A percentile compares a stretch with the other conserved stretches of the same genome.
These are phyloP conservation scores for Penicillium taxi DNA, from an alignment of 495 filamentous ascomycete species.

Conservation along the genomic window DNA sequence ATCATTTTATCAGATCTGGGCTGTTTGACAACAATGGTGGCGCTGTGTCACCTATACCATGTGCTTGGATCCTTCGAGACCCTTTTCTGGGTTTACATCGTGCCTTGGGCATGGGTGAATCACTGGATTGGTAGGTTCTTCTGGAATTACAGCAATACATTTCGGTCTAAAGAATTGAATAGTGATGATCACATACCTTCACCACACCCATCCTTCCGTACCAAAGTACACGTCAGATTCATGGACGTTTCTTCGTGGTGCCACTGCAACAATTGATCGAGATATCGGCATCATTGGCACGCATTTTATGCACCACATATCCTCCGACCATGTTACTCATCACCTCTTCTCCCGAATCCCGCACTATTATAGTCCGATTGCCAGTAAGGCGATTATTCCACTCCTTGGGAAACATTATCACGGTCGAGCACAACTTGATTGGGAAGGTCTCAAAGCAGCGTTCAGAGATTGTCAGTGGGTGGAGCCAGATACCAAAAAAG, in stretches of 20 bases:
- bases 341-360: background rate
- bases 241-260: constrained; percentile 73
- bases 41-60: background rate
- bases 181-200: constrained; percentile 71
- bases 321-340: background rate
- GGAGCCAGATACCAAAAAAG: background rate
- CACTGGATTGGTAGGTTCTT: constrained; percentile 38
- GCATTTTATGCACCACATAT: background rate
- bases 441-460: background rate
- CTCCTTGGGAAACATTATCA: background rate
- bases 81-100: constrained; percentile 32
- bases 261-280: constrained; percentile 23
- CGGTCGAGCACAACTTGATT: background rate
- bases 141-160: too few species aligned
- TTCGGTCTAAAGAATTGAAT: too few species aligned
- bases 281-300: background rate
- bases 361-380: background rate
- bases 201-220: constrained; percentile 73
- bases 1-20: constrained; percentile 1
- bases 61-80: constrained; percentile 17
- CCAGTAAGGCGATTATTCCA: background rate
- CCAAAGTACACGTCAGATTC: constrained; percentile 63
- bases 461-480: background rate
- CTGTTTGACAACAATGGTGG: background rate
- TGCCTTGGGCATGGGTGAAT: constrained; percentile 45